phyloP scores from a whole-genome alignment of 208 protist species.

The Trypanosoma scelopori region DNA sequence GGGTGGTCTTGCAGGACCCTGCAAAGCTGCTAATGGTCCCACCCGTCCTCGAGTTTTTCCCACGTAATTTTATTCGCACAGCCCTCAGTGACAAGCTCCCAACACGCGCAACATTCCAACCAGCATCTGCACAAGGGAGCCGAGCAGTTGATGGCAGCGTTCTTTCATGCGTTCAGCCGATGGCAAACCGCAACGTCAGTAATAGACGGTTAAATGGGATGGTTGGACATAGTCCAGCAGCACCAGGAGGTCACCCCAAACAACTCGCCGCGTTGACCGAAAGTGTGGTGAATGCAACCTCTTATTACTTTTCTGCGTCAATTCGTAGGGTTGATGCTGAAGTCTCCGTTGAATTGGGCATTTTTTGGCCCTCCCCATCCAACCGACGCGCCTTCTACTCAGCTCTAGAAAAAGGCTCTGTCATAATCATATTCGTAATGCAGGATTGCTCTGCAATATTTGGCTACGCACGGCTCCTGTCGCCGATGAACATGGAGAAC shows the following conservation, averaged over 20 bases:
- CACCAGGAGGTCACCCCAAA: not conserved
- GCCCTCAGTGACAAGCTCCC: constrained; percentile 64
- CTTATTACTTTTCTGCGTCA: constrained; percentile 42
- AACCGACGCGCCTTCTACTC: constrained; percentile 45
- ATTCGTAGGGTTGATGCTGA: constrained; percentile 48
- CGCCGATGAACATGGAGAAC: constrained; percentile 17
- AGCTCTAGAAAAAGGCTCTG: constrained; percentile 34
- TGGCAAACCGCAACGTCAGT: not conserved
- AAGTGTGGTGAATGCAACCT: constrained; percentile 13
- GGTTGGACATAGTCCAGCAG: not conserved
- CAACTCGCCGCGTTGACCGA: constrained; percentile 1
- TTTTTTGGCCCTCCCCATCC: constrained; percentile 40
- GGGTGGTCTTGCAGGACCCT: constrained; percentile 67
- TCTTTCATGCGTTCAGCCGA: not conserved
- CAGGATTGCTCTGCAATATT: constrained; percentile 44
- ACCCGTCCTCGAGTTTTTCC: constrained; percentile 65
- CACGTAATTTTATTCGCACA: constrained; percentile 57
- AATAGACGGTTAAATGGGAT: constrained; percentile 11
- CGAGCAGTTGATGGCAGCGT: not conserved
- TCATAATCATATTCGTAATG: constrained; percentile 52
- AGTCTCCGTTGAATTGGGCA: constrained; percentile 43
- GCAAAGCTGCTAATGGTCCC: constrained; percentile 54
- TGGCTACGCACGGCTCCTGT: constrained; percentile 54
- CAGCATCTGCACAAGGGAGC: not conserved
- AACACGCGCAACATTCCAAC: constrained; percentile 24